Base-by-base conservation (phyloP, 352 stramenopile genomes). In the Phytophthora brassicae region DNA sequence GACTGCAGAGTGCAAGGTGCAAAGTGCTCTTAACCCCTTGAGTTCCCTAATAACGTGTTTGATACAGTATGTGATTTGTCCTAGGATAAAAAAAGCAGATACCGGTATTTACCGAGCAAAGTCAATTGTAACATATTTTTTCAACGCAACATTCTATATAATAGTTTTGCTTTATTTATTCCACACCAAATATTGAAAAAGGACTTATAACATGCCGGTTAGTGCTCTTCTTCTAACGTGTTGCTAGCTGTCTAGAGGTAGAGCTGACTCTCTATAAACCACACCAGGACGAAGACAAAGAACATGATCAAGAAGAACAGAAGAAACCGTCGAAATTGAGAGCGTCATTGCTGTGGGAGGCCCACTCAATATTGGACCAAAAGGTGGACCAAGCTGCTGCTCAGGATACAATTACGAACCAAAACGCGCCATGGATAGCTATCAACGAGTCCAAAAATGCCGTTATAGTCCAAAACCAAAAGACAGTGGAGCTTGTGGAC, bases 361-460 rank as follows among this genome's bases (percentile, higher is more conserved):
- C 66, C 1, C 20, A 28, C 12, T 41, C 14, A n/a, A 63, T 57
- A 23, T 19, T 2, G 3, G 4, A 22, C 20, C 24, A 56, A 36
- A 63, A 52, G n/a, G 16, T 36, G 8, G 11, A 22, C 9, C 23
- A 41, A 29, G n/a, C 26, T n/a, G 4, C 17, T 14, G n/a, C 13
- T 7, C 17, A 33, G 19, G 9, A 16, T 20, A 28, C 28, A 46
- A 61, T 61, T 35, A 17, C n/a, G 12, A 22, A 28, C 42, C 62
- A 44, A 31, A 66, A 53, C 14, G 35, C 36, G 16, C 56, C 35
- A 6, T 70, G 62, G 62, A 61, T 70, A 42, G 42, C 26, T 22
- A 14, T 64, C 13, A 19, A 60, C 14, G 56, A 28, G 12, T 9
- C 56, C 28, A 59, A 56, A 57, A 57, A n/a, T 49, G 56, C 62